Evolutionary conservation across 2,329 filamentous ascomycete species (phyloP).

Genomic region (Reticulascus tulasneorum): DNA sequence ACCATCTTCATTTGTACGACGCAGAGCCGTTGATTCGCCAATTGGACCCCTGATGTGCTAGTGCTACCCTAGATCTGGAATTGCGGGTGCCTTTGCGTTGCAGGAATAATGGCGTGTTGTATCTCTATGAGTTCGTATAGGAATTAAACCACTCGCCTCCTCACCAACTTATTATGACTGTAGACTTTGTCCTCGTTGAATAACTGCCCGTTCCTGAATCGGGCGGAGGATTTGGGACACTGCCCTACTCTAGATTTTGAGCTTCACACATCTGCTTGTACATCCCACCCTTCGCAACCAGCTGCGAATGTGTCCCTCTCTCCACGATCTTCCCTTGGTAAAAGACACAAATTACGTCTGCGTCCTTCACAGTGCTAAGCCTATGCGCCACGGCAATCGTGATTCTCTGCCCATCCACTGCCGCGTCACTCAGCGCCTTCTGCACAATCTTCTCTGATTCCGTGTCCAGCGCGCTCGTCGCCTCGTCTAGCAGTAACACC

Average conservation of each 20-base stretch:
- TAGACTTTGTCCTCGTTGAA: no score
- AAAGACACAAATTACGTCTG: constrained; percentile 59
- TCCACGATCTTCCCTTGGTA: constrained; percentile 54
- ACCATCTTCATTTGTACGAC: no score
- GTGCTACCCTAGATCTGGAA: no score
- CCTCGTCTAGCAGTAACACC: constrained; percentile 70
- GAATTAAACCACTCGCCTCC: no score
- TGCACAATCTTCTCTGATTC: constrained; percentile 65
- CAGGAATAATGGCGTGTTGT: no score
- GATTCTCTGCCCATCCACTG: constrained; percentile 32
- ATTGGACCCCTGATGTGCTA: no score
- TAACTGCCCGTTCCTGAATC: no score
- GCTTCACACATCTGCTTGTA: constrained; percentile 52
- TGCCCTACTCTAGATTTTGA: constrained; percentile 32
- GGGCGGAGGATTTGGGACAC: no score
- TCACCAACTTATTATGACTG: no score
- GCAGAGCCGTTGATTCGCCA: no score
- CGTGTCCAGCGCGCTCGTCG: constrained; percentile 61
- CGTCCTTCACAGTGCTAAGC: constrained; percentile 51
- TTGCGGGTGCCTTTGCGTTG: no score
- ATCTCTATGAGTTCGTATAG: no score
- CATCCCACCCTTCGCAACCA: constrained; percentile 43
- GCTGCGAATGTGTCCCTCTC: constrained; percentile 56
- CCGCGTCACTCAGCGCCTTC: constrained; percentile 46
- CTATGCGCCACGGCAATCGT: constrained; percentile 66